Evolutionary conservation across 78 protist genomes (phyloP).

Genomic region (Polysphondylium violaceum): DNA sequence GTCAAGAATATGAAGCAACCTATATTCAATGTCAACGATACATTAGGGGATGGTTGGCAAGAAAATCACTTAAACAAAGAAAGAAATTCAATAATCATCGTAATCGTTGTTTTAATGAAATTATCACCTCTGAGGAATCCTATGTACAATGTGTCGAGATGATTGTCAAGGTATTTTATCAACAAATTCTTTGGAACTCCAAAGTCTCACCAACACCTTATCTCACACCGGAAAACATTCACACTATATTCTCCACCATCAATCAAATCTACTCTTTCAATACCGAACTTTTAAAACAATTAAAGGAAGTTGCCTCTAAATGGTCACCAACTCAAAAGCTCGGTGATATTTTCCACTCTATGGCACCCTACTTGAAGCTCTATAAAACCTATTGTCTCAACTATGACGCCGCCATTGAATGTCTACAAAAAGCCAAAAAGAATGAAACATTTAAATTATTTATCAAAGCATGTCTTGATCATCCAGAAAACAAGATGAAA

Average conservation of each 20-base stretch:
- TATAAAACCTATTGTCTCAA: slow-evolving; percentile 56
- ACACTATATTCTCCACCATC: slow-evolving; percentile 50
- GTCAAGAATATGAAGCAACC: background rate
- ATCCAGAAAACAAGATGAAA: slow-evolving; percentile 36
- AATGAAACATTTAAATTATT: slow-evolving; percentile 20
- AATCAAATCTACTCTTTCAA: slow-evolving; percentile 53
- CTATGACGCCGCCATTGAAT: slow-evolving; percentile 40
- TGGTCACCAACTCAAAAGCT: slow-evolving; percentile 51
- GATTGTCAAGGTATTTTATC: slow-evolving; percentile 56
- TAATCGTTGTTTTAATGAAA: slow-evolving; percentile 51
- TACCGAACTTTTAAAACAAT: slow-evolving; percentile 11
- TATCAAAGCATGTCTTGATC: slow-evolving; percentile 37
- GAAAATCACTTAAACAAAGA: slow-evolving; percentile 6
- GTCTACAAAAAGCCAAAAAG: slow-evolving; percentile 43
- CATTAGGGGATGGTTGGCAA: slow-evolving; percentile 15
- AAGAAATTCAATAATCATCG: slow-evolving; percentile 49
- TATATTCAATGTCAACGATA: slow-evolving; percentile 12
- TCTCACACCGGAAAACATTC: slow-evolving; percentile 29
- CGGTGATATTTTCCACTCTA: slow-evolving; percentile 44
- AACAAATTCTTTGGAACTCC: slow-evolving; percentile 50
- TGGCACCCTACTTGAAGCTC: slow-evolving; percentile 28
- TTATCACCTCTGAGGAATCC: slow-evolving; percentile 36
- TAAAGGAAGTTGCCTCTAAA: slow-evolving; percentile 2
- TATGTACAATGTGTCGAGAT: slow-evolving; percentile 35
- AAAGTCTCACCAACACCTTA: slow-evolving; percentile 71